These are phyloP conservation scores for Neoscytalidium dimidiatum DNA, from an alignment of 2,329 filamentous ascomycete genomes.

Conservation along the genomic window DNA sequence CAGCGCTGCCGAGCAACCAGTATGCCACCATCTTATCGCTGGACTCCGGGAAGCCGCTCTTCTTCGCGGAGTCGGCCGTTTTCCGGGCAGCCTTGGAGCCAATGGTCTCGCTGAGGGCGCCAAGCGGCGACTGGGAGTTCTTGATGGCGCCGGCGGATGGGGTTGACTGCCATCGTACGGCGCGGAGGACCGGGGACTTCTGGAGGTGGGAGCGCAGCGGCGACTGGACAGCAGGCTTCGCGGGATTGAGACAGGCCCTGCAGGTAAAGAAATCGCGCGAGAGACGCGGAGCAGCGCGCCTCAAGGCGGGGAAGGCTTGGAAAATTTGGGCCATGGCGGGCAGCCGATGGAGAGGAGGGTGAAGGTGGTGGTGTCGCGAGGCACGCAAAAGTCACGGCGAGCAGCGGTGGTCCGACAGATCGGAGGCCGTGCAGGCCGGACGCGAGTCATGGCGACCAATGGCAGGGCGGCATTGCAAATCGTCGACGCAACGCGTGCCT, in stretches of 20 bases:
- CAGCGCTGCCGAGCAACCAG: conserved; percentile 90
- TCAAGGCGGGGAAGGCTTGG: conserved; percentile 39
- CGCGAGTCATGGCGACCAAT: background rate
- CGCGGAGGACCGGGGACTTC: conserved; percentile 28
- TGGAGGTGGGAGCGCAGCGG: conserved; percentile 19
- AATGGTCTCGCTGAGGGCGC: background rate
- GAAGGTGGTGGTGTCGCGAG: conserved; percentile 1
- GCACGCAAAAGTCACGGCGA: conserved; percentile 8
- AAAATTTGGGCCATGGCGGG: conserved; percentile 38
- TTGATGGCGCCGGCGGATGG: conserved; percentile 21
- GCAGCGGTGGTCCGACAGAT: conserved; percentile 13
- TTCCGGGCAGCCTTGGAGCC: background rate
- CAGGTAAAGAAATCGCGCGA: conserved; percentile 37
- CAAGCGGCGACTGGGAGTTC: conserved; percentile 5
- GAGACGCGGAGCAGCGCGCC: conserved; percentile 39
- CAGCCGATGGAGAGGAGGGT: conserved; percentile 11
- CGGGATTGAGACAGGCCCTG: conserved; percentile 33
- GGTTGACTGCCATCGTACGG: conserved; percentile 38
- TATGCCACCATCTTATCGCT: conserved; percentile 80
- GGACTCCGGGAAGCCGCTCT: conserved; percentile 56
- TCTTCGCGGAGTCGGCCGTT: background rate
- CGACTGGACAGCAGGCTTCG: conserved; percentile 22
- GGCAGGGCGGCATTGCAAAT: conserved; percentile 6
- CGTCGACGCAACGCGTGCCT: background rate
- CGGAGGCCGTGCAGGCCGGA: background rate